Conservation (phyloP, 441 rosid species). For the Croton setiger region DNA sequence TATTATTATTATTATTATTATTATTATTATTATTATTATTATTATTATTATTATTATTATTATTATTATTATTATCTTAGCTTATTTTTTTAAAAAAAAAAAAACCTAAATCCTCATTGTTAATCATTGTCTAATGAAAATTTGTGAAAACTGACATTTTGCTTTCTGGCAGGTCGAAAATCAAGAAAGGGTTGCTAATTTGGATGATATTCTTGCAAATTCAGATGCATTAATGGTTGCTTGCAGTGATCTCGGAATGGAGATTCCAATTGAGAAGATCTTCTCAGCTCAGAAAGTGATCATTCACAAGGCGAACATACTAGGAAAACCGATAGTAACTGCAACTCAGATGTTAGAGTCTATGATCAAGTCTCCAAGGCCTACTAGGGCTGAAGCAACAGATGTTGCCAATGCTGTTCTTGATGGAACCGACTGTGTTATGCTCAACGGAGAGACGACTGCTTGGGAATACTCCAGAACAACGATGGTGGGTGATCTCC, state of each 20-base stretch:
- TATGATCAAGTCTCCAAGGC: conserved; percentile 98
- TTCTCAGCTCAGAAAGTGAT: conserved; percentile 95
- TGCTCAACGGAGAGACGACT: conserved; percentile 98
- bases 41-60: too few relatives aligned
- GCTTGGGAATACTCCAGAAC: too few relatives aligned
- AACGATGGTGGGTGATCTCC: too few relatives aligned
- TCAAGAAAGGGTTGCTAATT: conserved; percentile 93
- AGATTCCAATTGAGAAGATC: conserved; percentile 92
- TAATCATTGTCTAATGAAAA: background rate
- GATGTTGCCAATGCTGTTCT: conserved; percentile 98
- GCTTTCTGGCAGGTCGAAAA: conserved; percentile 67
- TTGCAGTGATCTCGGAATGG: conserved; percentile 97
- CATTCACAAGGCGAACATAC: conserved; percentile 84
- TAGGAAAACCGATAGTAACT: conserved; percentile 92
- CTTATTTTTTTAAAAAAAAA: too few relatives aligned
- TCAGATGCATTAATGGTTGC: conserved; percentile 97
- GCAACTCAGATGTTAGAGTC: conserved; percentile 99
- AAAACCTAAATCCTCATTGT: background rate
- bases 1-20: too few relatives aligned
- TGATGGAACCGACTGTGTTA: conserved; percentile 93
- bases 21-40: too few relatives aligned
- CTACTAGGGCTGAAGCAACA: conserved; percentile 96
- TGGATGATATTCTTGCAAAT: conserved; percentile 78
- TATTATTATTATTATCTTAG: too few relatives aligned
- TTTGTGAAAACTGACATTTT: background rate